Evolutionary conservation across 768 basidiomycete species (phyloP).

Genomic region (Kwoniella dendrophila): DNA sequence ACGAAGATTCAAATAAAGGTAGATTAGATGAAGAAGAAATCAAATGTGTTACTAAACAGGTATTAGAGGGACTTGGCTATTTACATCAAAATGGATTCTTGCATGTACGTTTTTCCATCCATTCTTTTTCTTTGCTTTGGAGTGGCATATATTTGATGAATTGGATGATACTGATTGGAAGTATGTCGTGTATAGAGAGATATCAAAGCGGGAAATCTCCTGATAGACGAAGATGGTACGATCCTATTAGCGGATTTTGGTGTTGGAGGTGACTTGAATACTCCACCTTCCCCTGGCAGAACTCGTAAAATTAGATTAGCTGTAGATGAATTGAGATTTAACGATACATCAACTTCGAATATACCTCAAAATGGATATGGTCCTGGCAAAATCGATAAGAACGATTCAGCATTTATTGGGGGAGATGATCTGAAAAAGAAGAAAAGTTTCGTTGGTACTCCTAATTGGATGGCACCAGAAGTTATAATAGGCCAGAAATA

Average conservation of each 20-base stretch:
- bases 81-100: constrained; percentile 32
- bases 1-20: constrained; percentile 17
- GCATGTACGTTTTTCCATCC: constrained; percentile 28
- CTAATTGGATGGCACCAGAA: constrained; percentile 97
- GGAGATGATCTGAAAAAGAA: constrained; percentile 60
- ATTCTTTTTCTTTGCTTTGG: background rate
- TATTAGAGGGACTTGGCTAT: constrained; percentile 67
- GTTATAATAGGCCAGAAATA: constrained; percentile 81
- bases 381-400: constrained; percentile 4
- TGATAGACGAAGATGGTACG: constrained; percentile 67
- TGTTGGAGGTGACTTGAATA: constrained; percentile 79
- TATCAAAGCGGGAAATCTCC: constrained; percentile 88
- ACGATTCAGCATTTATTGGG: constrained; percentile 3
- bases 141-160: constrained; percentile 65
- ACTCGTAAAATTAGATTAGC: constrained; percentile 1
- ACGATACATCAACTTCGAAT: background rate
- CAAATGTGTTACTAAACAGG: constrained; percentile 79
- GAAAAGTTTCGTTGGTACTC: constrained; percentile 91
- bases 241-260: constrained; percentile 91
- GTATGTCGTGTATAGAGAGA: constrained; percentile 89
- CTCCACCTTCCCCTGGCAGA: constrained; percentile 49
- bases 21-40: constrained; percentile 86
- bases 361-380: constrained; percentile 4
- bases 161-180: no score
- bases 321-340: constrained; percentile 18